Percentiles rank a stretch among this genome's conserved stretches.
These are phyloP conservation scores for Strigomonas culicis DNA, from an alignment of 208 protist species.

Conservation along the genomic window DNA sequence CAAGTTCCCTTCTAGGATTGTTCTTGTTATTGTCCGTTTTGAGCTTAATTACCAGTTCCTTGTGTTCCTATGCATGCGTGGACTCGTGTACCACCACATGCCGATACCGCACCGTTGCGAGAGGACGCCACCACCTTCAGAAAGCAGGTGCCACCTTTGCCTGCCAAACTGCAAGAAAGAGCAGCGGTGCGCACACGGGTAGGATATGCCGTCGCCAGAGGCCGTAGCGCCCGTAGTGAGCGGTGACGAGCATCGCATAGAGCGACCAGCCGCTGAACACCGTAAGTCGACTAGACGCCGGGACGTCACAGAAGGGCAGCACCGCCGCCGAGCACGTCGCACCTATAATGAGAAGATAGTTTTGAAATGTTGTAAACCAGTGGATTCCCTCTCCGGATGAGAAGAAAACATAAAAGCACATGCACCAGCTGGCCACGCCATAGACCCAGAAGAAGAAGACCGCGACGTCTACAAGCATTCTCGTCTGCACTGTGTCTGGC, in stretches of 20 bases:
- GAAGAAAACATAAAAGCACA: slow-evolving; percentile 88
- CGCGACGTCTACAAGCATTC: slow-evolving; percentile 24
- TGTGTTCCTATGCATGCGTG: no score
- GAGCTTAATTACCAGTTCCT: no score
- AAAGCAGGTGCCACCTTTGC: not conserved
- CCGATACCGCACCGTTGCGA: no score
- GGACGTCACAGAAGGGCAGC: slow-evolving; percentile 39
- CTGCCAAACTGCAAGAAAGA: slow-evolving; percentile 32
- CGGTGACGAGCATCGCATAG: slow-evolving; percentile 74
- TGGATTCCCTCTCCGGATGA: slow-evolving; percentile 74
- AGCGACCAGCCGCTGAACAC: slow-evolving; percentile 73
- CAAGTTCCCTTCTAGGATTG: no score
- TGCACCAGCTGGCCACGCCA: slow-evolving; percentile 80
- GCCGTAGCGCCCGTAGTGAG: slow-evolving; percentile 63
- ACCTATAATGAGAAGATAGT: slow-evolving; percentile 72
- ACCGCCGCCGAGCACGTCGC: slow-evolving; percentile 45
- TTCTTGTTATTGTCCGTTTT: no score
- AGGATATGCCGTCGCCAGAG: slow-evolving; percentile 73
- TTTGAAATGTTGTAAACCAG: slow-evolving; percentile 78
- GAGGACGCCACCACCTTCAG: not conserved
- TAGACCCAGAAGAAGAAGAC: slow-evolving; percentile 63
- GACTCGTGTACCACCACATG: no score
- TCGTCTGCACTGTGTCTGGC: not conserved
- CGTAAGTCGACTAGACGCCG: slow-evolving; percentile 48
- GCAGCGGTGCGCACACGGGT: slow-evolving; percentile 59